Percentiles rank a stretch among this genome's conserved stretches.
Evolutionary conservation across 352 stramenopile species (phyloP).

Genomic region (Phytophthora multivora): DNA sequence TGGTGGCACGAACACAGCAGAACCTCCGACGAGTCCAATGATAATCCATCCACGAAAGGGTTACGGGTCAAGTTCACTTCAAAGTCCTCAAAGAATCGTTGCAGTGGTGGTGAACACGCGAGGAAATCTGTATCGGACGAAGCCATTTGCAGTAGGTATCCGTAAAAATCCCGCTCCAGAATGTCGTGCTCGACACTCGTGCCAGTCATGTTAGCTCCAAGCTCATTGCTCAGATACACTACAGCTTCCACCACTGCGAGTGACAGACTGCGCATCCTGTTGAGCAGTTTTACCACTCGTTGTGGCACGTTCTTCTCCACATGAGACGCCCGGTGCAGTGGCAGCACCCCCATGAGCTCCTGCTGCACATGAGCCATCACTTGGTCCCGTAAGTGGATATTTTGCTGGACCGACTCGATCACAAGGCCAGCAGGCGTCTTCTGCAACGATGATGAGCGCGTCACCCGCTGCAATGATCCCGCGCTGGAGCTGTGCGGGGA

Average conservation of each 20-base stretch:
- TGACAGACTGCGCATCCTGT: conserved; percentile 61
- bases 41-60: conserved; percentile 65
- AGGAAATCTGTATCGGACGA: conserved; percentile 60
- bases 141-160: conserved; percentile 52
- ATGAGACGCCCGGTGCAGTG: conserved; percentile 27
- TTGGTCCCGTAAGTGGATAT: conserved; percentile 50
- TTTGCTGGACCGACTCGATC: conserved; percentile 54
- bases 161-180: conserved; percentile 49
- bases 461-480: background rate
- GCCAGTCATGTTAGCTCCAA: conserved; percentile 1
- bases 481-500: background rate
- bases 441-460: conserved; percentile 3
- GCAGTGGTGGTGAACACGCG: conserved; percentile 34
- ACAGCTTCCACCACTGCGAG: conserved; percentile 71
- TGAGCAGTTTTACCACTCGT: conserved; percentile 55
- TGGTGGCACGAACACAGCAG: conserved; percentile 68
- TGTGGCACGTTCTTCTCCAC: conserved; percentile 34
- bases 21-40: conserved; percentile 71
- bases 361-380: conserved; percentile 48
- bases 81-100: conserved; percentile 50
- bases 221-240: conserved; percentile 54
- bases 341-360: conserved; percentile 31
- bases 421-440: conserved; percentile 41
- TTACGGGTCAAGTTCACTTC: conserved; percentile 57
- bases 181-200: conserved; percentile 27